A percentile compares a stretch with the other conserved stretches of the same genome.
Conservation (phyloP, 2,329 filamentous ascomycete species). For the Salinomyces thailandicus region DNA sequence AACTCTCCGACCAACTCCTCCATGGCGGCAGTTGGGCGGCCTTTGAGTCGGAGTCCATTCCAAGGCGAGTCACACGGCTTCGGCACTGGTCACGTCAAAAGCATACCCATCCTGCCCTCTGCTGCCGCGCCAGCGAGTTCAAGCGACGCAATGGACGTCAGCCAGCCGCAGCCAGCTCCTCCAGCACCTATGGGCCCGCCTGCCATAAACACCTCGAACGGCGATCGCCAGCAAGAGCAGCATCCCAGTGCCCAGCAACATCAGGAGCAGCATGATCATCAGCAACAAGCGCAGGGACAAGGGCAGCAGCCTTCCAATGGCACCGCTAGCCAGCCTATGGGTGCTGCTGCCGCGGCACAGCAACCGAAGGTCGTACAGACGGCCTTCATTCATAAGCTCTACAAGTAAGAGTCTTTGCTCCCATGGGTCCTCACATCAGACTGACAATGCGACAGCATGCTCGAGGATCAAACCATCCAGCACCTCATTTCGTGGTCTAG, state of each 20-base stretch:
- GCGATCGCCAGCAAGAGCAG: slow-evolving; percentile 15
- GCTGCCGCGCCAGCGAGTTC: slow-evolving; percentile 11
- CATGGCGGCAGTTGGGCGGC: slow-evolving; percentile 37
- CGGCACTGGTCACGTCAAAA: slow-evolving; percentile 12
- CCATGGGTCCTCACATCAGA: slow-evolving; percentile 2
- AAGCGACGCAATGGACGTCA: slow-evolving; percentile 23
- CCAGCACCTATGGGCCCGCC: slow-evolving; percentile 21
- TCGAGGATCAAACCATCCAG: slow-evolving; percentile 85
- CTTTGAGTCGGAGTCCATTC: slow-evolving; percentile 27
- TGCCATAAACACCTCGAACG: slow-evolving; percentile 17
- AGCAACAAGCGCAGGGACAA: no score
- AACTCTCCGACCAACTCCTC: no score
- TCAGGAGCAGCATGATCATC: slow-evolving; percentile 2
- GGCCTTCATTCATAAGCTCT: slow-evolving; percentile 97
- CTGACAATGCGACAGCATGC: slow-evolving; percentile 56
- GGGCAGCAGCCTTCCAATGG: slow-evolving; percentile 25
- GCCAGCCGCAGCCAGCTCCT: slow-evolving; percentile 11
- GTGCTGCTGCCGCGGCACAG: slow-evolving; percentile 64
- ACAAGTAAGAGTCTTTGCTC: slow-evolving; percentile 59
- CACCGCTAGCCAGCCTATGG: slow-evolving; percentile 36
- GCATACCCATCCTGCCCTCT: slow-evolving; percentile 22
- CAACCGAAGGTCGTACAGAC: slow-evolving; percentile 98
- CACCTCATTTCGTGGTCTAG: slow-evolving; percentile 95
- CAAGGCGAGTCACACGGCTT: slow-evolving; percentile 16
- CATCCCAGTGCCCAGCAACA: slow-evolving; percentile 5